Evolutionary conservation across 1,284 basidiomycete species (phyloP).

Genomic region (Boletus mariae): DNA sequence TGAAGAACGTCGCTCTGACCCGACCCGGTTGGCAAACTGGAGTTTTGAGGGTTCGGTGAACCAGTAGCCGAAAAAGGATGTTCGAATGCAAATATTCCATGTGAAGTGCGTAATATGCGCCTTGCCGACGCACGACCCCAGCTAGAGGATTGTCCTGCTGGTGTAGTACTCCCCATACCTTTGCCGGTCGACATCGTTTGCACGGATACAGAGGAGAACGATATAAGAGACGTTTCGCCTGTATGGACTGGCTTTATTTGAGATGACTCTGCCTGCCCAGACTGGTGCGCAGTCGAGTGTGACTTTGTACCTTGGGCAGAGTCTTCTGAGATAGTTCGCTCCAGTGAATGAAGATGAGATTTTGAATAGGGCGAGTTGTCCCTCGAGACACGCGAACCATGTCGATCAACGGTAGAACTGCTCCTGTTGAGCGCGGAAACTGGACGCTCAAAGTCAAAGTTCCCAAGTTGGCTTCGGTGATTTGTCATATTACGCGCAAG

Average conservation of each 20-base stretch:
- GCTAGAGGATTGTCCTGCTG: constrained; percentile 29
- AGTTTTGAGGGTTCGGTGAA: constrained; percentile 30
- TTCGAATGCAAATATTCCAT: constrained; percentile 42
- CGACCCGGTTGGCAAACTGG: constrained; percentile 19
- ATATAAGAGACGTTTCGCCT: constrained; percentile 30
- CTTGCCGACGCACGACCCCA: constrained; percentile 34
- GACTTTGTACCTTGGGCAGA: constrained; percentile 20
- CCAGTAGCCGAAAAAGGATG: constrained; percentile 39
- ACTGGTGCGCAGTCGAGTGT: constrained; percentile 6
- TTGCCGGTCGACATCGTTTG: constrained; percentile 32
- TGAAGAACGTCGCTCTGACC: constrained; percentile 8
- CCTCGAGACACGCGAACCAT: constrained; percentile 2
- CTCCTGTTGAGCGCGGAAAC: constrained; percentile 35
- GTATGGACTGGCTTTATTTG: constrained; percentile 23
- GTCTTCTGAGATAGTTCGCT: constrained; percentile 29
- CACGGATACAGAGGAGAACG: constrained; percentile 32
- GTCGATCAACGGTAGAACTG: constrained; percentile 27
- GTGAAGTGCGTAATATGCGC: constrained; percentile 28
- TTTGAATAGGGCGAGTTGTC: constrained; percentile 13
- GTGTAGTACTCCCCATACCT: constrained; percentile 13
- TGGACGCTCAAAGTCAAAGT: constrained; percentile 71
- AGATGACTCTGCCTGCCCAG: constrained; percentile 17
- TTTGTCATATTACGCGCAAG: constrained; percentile 28
- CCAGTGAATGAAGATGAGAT: constrained; percentile 14
- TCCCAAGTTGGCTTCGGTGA: constrained; percentile 52